A percentile compares a stretch with the other conserved stretches of the same genome.
Evolutionary conservation across 192 early-diverging fungal genomes (phyloP).

Genomic region (Allomyces arbusculus): DNA sequence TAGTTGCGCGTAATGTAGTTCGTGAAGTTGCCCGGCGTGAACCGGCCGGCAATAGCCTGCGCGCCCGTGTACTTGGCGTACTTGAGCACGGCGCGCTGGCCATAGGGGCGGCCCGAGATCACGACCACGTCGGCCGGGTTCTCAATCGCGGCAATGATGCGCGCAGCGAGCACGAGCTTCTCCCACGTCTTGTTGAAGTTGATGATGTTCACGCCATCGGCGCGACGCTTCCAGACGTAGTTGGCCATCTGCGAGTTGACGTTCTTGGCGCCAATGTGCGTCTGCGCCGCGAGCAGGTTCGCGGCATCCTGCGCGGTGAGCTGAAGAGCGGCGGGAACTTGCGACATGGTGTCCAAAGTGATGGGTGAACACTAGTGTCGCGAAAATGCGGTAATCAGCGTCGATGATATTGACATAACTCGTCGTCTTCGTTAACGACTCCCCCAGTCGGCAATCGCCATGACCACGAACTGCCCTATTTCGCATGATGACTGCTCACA

Average conservation of each 20-base stretch:
- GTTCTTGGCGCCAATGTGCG: constrained; percentile 98
- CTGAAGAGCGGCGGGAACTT: constrained; percentile 39
- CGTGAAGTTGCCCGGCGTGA: constrained; percentile 99
- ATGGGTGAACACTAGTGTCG: neutral
- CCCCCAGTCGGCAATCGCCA: too few relatives aligned
- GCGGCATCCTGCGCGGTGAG: constrained; percentile 86
- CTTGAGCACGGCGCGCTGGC: constrained; percentile 97
- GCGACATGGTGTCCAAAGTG: constrained; percentile 21
- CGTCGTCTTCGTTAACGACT: too few relatives aligned
- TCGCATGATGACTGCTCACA: too few relatives aligned
- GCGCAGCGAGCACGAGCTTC: constrained; percentile 96
- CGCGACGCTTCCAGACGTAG: constrained; percentile 93
- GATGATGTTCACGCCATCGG: constrained; percentile 96
- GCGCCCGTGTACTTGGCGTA: constrained; percentile 96
- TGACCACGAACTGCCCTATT: too few relatives aligned
- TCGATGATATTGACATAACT: too few relatives aligned
- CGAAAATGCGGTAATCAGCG: too few relatives aligned
- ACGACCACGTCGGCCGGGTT: constrained; percentile 95
- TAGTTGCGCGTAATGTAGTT: constrained; percentile 99
- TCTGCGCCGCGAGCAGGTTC: constrained; percentile 85
- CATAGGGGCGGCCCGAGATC: constrained; percentile 89
- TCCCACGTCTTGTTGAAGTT: constrained; percentile 99
- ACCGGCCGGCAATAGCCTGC: constrained; percentile 97
- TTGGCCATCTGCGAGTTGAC: constrained; percentile 77
- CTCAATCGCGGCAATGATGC: constrained; percentile 95